Conservation (phyloP, 2,329 filamentous ascomycete genomes). For the Fusarium sp. region DNA sequence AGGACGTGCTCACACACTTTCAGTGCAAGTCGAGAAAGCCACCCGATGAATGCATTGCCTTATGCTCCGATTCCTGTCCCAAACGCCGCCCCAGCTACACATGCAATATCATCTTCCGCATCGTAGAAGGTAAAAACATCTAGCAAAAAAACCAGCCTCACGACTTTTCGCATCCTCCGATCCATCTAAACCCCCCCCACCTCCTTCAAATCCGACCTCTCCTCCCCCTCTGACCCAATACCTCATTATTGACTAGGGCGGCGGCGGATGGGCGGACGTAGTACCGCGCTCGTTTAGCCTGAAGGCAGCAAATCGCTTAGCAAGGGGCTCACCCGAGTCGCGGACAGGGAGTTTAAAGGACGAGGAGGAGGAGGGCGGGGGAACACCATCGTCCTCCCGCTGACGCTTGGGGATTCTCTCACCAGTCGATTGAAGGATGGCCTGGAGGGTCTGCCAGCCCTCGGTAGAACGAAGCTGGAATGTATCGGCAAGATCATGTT, state of each 20-base stretch:
- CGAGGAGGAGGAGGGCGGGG: slow-evolving; percentile 49
- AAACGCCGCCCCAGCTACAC: slow-evolving; percentile 38
- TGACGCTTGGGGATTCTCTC: slow-evolving; percentile 89
- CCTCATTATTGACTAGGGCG: slow-evolving; percentile 43
- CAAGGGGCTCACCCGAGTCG: slow-evolving; percentile 68
- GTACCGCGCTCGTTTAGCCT: slow-evolving; percentile 67
- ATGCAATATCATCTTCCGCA: slow-evolving; percentile 35
- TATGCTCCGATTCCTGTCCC: slow-evolving; percentile 41
- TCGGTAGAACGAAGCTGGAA: slow-evolving; percentile 87
- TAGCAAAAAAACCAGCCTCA: slow-evolving; percentile 17
- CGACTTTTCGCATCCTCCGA: slow-evolving; percentile 8
- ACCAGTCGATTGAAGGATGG: slow-evolving; percentile 97
- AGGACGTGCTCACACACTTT: neutral
- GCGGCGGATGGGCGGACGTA: slow-evolving; percentile 44
- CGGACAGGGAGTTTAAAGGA: slow-evolving; percentile 50
- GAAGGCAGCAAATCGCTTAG: slow-evolving; percentile 78
- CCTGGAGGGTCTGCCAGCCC: slow-evolving; percentile 94
- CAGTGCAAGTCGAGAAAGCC: slow-evolving; percentile 17
- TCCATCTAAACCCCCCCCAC: slow-evolving; percentile 7
- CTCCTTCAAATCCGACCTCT: neutral
- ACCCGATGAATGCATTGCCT: slow-evolving; percentile 27
- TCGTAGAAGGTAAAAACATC: slow-evolving; percentile 30
- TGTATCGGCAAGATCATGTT: slow-evolving; percentile 84
- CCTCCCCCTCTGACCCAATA: slow-evolving; percentile 12
- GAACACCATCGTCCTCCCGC: slow-evolving; percentile 55